Base-by-base conservation (phyloP, 1,284 basidiomycete genomes). In the Apiotrichum veenhuisii region DNA sequence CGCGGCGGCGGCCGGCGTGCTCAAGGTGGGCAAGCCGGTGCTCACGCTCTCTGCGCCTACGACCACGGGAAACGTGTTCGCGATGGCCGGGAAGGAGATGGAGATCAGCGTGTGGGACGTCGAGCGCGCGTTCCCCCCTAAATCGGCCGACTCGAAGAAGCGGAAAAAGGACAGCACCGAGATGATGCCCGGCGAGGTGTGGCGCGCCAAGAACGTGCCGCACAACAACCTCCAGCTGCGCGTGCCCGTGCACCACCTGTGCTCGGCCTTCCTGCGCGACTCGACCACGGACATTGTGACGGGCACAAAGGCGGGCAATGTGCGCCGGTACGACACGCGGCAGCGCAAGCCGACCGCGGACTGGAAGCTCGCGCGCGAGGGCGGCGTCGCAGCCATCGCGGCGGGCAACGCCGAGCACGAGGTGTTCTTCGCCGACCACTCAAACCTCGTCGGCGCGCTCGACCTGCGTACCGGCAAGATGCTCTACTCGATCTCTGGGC, bases 21-120 rank as follows among this genome's bases (percentile, higher is more conserved):
- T 47, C 36, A 55, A 55, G 47, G 27, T 56, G 14, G 61, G 61
- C 23, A 52, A 71, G 1, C 72, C 72, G 2, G 56, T 76, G 4
- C 66, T 67, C 20, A 65, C 71, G n/a, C 59, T 77, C 41, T 80
- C 81, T n/a, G 67, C 74, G 0, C 55, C 69, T 0, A 73, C 88
- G 17, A 81, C 82, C 51, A n/a, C 36, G 12, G 34, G 23, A 9
- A 25, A 17, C 34, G 81, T 81, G 0, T 91, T 94, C 75, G 83
- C 85, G 0, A 87, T 91, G 61, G 91, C 87, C 8, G 91, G 91
- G 4, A 86, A 93, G 65, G 91, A 94, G 73, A 88, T 94, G 18
- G 89, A 93, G 58, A 73, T 91, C 3, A 91, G 89, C 1, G 68
- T 93, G 1, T 94, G 89, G 87, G 82, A 90, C 68, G 81, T 84